Percentiles rank a stretch among this genome's conserved stretches.
Evolutionary conservation across 495 filamentous ascomycete species (phyloP).

Genomic region (Trichocladium uniseriatum): DNA sequence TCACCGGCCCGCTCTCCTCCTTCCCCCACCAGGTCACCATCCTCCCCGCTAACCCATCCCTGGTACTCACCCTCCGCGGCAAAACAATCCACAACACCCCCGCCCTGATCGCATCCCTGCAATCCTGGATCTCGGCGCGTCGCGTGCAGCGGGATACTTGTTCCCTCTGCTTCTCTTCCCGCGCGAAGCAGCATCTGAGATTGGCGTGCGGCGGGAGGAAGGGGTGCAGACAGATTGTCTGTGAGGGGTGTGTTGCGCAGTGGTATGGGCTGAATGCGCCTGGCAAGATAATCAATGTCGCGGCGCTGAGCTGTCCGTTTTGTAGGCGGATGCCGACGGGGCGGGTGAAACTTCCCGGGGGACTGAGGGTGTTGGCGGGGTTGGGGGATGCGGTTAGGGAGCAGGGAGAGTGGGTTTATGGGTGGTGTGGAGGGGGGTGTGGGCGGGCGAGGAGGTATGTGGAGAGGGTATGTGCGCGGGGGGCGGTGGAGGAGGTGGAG

Average conservation of each 20-base stretch:
- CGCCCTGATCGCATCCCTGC: constrained; percentile 24
- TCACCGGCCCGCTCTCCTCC: constrained; percentile 19
- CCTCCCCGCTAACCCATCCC: constrained; percentile 14
- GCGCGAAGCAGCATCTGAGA: constrained; percentile 17
- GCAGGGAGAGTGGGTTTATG: constrained; percentile 32
- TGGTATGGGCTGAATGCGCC: no score
- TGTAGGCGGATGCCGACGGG: constrained; percentile 31
- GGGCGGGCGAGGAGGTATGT: constrained; percentile 25
- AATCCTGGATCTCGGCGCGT: constrained; percentile 26
- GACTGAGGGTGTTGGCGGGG: constrained; percentile 10
- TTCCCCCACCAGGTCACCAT: constrained; percentile 27
- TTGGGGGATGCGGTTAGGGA: constrained; percentile 24
- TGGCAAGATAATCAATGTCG: constrained; percentile 35
- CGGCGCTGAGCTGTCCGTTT: constrained; percentile 36
- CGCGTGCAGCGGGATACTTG: constrained; percentile 26
- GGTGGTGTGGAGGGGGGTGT: constrained; percentile 34
- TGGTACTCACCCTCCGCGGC: constrained; percentile 25
- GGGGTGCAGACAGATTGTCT: constrained; percentile 17
- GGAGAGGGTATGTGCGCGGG: constrained; percentile 9
- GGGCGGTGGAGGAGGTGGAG: not conserved
- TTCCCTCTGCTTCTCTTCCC: constrained; percentile 32
- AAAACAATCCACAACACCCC: constrained; percentile 35
- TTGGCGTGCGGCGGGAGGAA: constrained; percentile 18
- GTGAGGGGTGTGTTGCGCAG: constrained; percentile 15
- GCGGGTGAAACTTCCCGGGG: constrained; percentile 12